phyloP scores from a whole-genome alignment of 2,329 filamentous ascomycete genomes.

The Thelonectria rubi region DNA sequence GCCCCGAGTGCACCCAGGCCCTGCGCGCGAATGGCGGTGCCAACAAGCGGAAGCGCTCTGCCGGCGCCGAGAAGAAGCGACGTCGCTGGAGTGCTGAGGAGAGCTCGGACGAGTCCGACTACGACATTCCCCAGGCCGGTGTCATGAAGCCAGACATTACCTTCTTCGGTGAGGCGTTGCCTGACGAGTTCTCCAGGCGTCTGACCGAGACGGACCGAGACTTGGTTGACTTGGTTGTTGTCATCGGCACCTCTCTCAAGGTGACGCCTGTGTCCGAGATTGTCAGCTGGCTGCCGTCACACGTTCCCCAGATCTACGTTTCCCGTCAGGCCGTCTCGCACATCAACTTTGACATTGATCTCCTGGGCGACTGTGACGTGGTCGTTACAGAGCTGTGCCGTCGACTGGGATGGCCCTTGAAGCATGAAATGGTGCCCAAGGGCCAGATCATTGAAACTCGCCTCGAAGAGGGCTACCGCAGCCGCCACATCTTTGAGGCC shows the following conservation, averaged over 20 bases:
- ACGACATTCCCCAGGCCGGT: slow-evolving; percentile 70
- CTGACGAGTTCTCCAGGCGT: slow-evolving; percentile 81
- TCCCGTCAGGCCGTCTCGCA: slow-evolving; percentile 85
- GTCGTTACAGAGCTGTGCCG: slow-evolving; percentile 88
- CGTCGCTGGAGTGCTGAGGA: slow-evolving; percentile 51
- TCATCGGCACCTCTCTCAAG: slow-evolving; percentile 96
- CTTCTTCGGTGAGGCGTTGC: slow-evolving; percentile 93
- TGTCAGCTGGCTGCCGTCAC: slow-evolving; percentile 77
- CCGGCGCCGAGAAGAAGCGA: slow-evolving; percentile 53
- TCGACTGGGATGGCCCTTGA: slow-evolving; percentile 80
- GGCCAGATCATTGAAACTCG: slow-evolving; percentile 68
- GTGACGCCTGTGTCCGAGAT: slow-evolving; percentile 96
- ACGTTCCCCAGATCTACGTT: slow-evolving; percentile 91
- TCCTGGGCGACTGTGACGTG: slow-evolving; percentile 94
- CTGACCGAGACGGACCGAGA: slow-evolving; percentile 84
- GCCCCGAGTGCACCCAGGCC: slow-evolving; percentile 71
- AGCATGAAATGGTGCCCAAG: slow-evolving; percentile 84
- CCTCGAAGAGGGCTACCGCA: slow-evolving; percentile 46
- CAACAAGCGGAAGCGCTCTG: slow-evolving; percentile 53
- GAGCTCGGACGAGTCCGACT: slow-evolving; percentile 57
- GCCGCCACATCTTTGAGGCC: slow-evolving; percentile 50
- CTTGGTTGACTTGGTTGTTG: slow-evolving; percentile 86
- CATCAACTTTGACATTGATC: slow-evolving; percentile 94
- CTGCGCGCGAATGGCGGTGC: slow-evolving; percentile 50
- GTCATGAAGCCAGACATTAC: slow-evolving; percentile 98